Conservation (phyloP, 129 eudicot species). For the Glebionis coronaria region DNA sequence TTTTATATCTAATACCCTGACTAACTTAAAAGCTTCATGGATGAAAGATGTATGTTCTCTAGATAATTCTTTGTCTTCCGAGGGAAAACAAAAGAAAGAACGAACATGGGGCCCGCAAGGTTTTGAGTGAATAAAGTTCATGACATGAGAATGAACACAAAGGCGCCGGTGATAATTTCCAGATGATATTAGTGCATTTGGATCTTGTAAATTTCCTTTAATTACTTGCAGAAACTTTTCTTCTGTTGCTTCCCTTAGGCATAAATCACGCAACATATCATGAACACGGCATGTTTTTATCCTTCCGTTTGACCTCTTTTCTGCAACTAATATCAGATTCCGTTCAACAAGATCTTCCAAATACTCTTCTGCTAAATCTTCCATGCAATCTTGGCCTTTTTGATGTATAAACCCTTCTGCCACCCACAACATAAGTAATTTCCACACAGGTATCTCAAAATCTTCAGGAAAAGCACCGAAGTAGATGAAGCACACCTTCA, state of each 20-base stretch:
- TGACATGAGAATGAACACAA: constrained; percentile 50
- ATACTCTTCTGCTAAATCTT: constrained; percentile 44
- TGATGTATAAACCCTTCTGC: constrained; percentile 51
- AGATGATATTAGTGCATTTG: constrained; percentile 5
- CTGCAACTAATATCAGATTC: constrained; percentile 32
- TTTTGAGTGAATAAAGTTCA: constrained; percentile 39
- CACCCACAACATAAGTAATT: constrained; percentile 42
- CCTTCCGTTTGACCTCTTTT: constrained; percentile 34
- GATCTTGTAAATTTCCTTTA: constrained; percentile 15
- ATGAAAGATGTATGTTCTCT: constrained; percentile 34
- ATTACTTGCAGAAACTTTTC: constrained; percentile 46
- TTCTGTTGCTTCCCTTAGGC: constrained; percentile 31
- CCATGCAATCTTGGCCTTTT: constrained; percentile 32
- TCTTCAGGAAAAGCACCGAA: constrained; percentile 45
- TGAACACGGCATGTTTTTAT: constrained; percentile 43
- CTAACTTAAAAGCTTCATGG: constrained; percentile 43
- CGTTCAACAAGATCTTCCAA: constrained; percentile 44
- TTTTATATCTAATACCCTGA: constrained; percentile 48
- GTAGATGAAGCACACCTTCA: constrained; percentile 48
- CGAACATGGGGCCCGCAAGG: constrained; percentile 57
- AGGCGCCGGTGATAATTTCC: constrained; percentile 40
- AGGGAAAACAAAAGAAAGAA: constrained; percentile 47
- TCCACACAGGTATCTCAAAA: constrained; percentile 37
- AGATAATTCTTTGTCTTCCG: constrained; percentile 33
- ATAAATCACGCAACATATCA: constrained; percentile 36